Conservation (phyloP, 257 asterid genomes). For the Solanum raphanifolium region DNA sequence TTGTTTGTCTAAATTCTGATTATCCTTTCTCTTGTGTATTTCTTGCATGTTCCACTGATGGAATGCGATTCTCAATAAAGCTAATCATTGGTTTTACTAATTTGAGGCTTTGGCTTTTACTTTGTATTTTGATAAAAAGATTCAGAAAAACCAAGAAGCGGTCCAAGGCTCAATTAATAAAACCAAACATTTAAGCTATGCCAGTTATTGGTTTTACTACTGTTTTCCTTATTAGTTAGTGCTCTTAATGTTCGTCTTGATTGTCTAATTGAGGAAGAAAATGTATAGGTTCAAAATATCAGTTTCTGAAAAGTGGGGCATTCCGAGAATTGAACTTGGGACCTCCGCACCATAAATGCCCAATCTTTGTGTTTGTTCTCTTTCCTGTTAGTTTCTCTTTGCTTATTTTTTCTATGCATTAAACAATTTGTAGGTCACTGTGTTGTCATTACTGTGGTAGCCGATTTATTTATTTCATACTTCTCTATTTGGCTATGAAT, state of each 20-base stretch:
- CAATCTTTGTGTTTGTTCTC: background rate
- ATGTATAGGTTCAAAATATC: background rate
- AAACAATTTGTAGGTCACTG: background rate
- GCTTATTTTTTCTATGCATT: background rate
- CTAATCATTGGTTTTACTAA: background rate
- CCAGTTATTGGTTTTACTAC: background rate
- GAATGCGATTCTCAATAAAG: background rate
- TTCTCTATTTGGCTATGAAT: background rate
- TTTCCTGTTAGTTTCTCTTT: background rate
- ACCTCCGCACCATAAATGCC: conserved; percentile 28
- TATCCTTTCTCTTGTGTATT: background rate
- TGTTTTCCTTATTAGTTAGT: background rate
- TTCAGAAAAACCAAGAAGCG: background rate
- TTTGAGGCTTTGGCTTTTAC: background rate
- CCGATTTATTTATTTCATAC: background rate
- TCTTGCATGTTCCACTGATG: background rate
- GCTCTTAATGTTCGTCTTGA: background rate
- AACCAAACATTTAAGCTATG: background rate
- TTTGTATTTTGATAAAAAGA: background rate
- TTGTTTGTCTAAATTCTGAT: background rate
- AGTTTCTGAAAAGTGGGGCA: conserved; percentile 29
- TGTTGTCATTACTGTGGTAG: background rate
- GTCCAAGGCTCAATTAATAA: background rate
- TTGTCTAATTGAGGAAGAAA: background rate
- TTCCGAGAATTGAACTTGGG: conserved; percentile 88